Base-by-base conservation (phyloP, 148 eudicot species). In the Vaccinium myrtillus region DNA sequence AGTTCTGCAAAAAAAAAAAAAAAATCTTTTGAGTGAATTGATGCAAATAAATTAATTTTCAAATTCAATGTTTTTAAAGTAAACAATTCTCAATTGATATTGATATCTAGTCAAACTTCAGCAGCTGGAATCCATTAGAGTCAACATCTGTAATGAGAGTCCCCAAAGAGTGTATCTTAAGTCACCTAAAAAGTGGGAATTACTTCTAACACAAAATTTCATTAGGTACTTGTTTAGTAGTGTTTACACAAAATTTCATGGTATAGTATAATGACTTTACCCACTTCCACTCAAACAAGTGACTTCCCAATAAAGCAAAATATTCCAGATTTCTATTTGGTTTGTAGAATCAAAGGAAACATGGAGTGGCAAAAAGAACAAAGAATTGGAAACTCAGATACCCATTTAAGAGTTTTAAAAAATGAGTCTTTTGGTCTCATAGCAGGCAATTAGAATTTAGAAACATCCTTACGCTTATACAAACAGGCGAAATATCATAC, bases 131-230 rank as follows among this genome's bases (percentile, higher is more conserved):
- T 19, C 14, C 30, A 51, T 73, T 6, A 36, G 48, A 73, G 48
- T 73, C 80, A 59, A 25, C 23, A 3, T 54, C 30, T 30, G 51
- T 48, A 49, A 65, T 43, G 58, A 81, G 75, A 65, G 13, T 48
- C 54, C 39, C 48, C n/a, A 46, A 81, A 9, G 55, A 32, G 89
- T 85, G 75, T 79, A 32, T 53, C 67, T 79, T 12, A 85, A 79
- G 84, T 78, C 65, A 74, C 10, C 6, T 69, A 83, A 77, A 83
- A 77, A 81, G 84, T 69, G 36, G 51, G 70, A 59, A 46, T 80
- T 21, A 75, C 86, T 86, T 80, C 46, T 73, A 5, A 25, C 32
- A 27, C 88, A 83, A 69, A 80, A 58, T 25, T 86, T 71, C 53
- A 80, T 78, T 46, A 79, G 36, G 30, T 48, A 1, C 27, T 55